Evolutionary conservation across 495 filamentous ascomycete genomes (phyloP), one percentile per base, ranked within the genome.

Genomic region (Penicillium waksmanii): DNA sequence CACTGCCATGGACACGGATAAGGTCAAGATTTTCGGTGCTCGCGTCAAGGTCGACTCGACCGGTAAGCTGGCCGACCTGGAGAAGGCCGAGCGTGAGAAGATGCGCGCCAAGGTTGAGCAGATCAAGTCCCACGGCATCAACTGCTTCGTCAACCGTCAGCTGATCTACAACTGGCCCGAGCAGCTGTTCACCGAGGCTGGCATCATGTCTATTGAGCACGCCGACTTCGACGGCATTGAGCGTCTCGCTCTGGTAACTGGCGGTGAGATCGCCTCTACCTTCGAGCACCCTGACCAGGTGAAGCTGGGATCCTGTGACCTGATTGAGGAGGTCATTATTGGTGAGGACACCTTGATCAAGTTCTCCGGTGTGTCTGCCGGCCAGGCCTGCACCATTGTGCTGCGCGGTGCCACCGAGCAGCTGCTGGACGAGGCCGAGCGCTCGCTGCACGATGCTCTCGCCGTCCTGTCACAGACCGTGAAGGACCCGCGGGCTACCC

Each of bases 81-180:
- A 98, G 79, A 95, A 92, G 82, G 96, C 95, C 19, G 95, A 98
- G 82, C 87, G 91, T 55, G 94, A 98, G 68, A 98, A 98, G 87
- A 98, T 98, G 95, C 95, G 90, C 78, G 88, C 89, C 55, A 98
- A 98, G 83, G 95, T 98, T 43, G 96, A 98, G 67, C 93, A 89
- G 69, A 98, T 98, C 81, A 98, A 98, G 85, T 85, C 92, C 35
- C 96, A 98, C 68, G 95, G 95, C 42, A 97, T 98, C 80, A 98
- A 98, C 84, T 98, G 96, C 81, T 98, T 98, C 78, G 96, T 98
- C 71, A 98, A 98, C 82, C 84, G 95, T 60, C 95, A 98, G 71
- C 84, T 98, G 47, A 98, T 98, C 77, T 98, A 98, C 84, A 98
- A 98, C 84, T 98, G 95, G 94, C 95, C 95, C 35, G 95, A 98